phyloP scores from a whole-genome alignment of 2,329 filamentous ascomycete genomes.

The Fusarium duplospermum region DNA sequence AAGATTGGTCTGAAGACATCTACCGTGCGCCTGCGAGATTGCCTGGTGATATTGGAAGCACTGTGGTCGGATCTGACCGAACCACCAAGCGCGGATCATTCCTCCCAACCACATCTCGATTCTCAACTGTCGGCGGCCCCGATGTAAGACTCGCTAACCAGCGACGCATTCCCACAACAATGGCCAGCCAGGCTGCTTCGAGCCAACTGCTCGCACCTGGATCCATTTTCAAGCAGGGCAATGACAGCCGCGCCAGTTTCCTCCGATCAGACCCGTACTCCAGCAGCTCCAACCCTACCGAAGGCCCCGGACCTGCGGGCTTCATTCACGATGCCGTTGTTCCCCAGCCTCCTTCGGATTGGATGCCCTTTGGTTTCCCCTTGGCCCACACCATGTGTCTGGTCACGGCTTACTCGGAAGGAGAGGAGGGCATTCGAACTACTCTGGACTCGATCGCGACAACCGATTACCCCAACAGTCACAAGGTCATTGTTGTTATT shows the following conservation, averaged over 20 bases:
- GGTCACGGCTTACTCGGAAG: conserved; percentile 97
- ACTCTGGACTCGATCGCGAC: conserved; percentile 96
- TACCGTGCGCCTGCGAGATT: conserved; percentile 90
- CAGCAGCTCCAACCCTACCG: conserved; percentile 65
- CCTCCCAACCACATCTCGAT: conserved; percentile 92
- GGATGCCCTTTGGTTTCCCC: conserved; percentile 96
- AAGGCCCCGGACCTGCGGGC: conserved; percentile 85
- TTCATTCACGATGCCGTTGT: conserved; percentile 97
- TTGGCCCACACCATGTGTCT: conserved; percentile 93
- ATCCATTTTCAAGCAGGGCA: conserved; percentile 76
- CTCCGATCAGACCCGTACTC: conserved; percentile 69
- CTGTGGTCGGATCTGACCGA: conserved; percentile 73
- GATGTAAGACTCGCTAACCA: conserved; percentile 65
- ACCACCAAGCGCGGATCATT: conserved; percentile 87
- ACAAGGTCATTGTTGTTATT: conserved; percentile 95
- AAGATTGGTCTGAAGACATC: conserved; percentile 98
- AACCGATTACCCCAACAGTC: conserved; percentile 98
- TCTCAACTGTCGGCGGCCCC: conserved; percentile 88
- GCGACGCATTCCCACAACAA: conserved; percentile 81
- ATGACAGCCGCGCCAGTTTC: conserved; percentile 74
- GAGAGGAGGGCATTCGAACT: conserved; percentile 89
- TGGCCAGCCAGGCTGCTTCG: conserved; percentile 88
- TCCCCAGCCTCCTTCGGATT: conserved; percentile 94
- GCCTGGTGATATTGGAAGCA: conserved; percentile 77
- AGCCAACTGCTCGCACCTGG: conserved; percentile 77